Evolutionary conservation across 2,329 filamentous ascomycete genomes (phyloP), one percentile per base, ranked within the genome.

Genomic region (Fusarium albidum): DNA sequence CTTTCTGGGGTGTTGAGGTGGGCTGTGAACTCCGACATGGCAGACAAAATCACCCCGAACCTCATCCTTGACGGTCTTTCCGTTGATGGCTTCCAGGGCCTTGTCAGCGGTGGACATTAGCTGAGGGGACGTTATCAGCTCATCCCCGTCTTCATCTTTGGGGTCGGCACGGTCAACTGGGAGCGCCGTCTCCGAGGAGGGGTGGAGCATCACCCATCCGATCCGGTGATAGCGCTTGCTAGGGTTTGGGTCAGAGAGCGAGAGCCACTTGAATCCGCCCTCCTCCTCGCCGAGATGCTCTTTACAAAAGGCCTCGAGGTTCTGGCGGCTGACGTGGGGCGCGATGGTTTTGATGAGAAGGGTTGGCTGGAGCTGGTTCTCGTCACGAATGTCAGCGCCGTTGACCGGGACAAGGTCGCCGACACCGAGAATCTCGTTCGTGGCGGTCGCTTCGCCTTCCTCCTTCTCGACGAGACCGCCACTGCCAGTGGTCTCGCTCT

Each of bases 281-380:
- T 95, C 89, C 39, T 88, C 89, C 67, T 97, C 93, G 12, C 94
- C 93, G 5, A 98, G 83, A 70, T 97, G 90, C 72, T 97, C 93
- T 69, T 92, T 95, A 75, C 93, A 96, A 68, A 98, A 97, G 3
- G 87, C 87, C 73, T 99, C 95, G 15, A 99, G 84, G 68, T 97
- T 98, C 42, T 90, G 87, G 32, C 95, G 90, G 68, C 92, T 96
- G 59, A 99, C 95, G 53, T 96, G 96, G 8, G 95, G 95, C 5
- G 95, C 94, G 68, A 99, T 92, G 0, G 95, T 99, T 79, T 99
- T 99, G 80, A 99, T 97, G 39, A 99, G 84, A 14, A 99, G 82
- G 0, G 96, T 96, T 12, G 95, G 95, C 71, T 96, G 92, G 62
- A 89, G 87, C 27, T 95, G 83, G 41, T 89, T 90, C 63, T 96